Base-by-base conservation (phyloP, 1,139 yeast species). In the Oligophagozyma castellii region DNA sequence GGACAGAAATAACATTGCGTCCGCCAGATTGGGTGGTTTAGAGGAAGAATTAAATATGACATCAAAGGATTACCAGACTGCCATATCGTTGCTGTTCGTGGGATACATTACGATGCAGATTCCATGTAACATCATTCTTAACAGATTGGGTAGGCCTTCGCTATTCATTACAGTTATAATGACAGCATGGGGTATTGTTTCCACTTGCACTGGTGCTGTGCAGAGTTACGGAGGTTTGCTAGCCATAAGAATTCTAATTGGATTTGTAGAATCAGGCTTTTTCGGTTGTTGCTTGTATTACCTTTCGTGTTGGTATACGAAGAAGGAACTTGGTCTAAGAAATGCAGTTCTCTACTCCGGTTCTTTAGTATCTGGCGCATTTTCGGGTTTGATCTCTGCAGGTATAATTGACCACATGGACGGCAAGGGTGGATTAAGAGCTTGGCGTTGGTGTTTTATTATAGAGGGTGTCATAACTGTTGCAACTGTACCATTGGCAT, bases 371-470 rank as follows among this genome's bases (percentile, higher is more conserved):
- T 65, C 73, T 22, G 72, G 74, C 39, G 76, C 76, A 3, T 68
- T 70, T 49, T 64, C 71, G 24, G 75, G 75, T 28, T 63, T 72
- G 30, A 61, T 70, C 26, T 66, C 66, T n/a, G 62, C 59, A 23
- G 61, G 65, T 34, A 59, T 65, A 21, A 51, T 62, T 31, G 36
- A 50, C 31, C 55, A 61, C 49, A 46, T 61, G 49, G 50, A 58
- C 31, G 59, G 59, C 16, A 51, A 36, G 11, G 51, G 52, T 28
- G 63, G 63, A 5, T 34, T 55, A 24, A 38, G 45, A 14, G 56
- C 73, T 7, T 72, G 78, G 78, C 62, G 68, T 51, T 72, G 76
- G 73, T 58, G 72, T 33, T 71, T 69, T 44, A 61, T 71, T 34
- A 62, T 71, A 35, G 77, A 71, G 46, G 78, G 78, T 35, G 53